Base-by-base conservation (phyloP, 2,329 filamentous ascomycete species). In the Fusarium euwallaceae region DNA sequence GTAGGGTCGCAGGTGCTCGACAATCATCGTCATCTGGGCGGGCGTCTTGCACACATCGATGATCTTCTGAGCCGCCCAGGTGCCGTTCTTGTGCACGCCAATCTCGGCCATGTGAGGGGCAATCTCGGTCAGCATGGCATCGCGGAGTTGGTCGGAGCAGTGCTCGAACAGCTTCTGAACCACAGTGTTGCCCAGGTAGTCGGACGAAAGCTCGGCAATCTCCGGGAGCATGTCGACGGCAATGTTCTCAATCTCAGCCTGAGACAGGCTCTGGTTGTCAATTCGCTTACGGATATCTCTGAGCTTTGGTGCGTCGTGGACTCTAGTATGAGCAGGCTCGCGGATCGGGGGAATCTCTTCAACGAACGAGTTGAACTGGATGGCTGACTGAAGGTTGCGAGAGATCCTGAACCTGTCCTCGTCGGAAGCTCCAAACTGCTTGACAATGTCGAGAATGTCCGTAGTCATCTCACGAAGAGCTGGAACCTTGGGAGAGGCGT, bases 11-110 rank as follows among this genome's bases (percentile, higher is more conserved):
- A 98, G 87, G 75, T 94, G 90, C 73, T 97, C 92, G 32, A 97
- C 93, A 80, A 99, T 96, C 85, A 95, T 86, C 56, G 87, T 86
- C 92, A 97, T 96, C 84, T 98, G 95, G 45, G 87, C 86, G 7
- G 93, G 91, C 1, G 93, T 95, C 84, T 97, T 95, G 82, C 95
- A 96, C 8, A 98, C 95, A 79, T 98, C 96, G 77, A 99, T 98
- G 80, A 99, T 98, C 88, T 98, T 99, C 85, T 99, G 97, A 1
- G 97, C 97, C 64, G 97, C 97, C 97, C 97, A 99, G 1, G 97
- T 99, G 72, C 97, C 97, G 80, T 99, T 99, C 90, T 99, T 99
- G 89, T 99, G 97, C 9, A 98, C 92, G 78, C 97, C 97, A 84
- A 98, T 98, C 84, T 98, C 95, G 29, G 96, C 95, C 81, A 98